Percentiles rank a stretch among this genome's conserved stretches.
Evolutionary conservation across 1,284 basidiomycete genomes (phyloP).

Genomic region (Cryptococcus sp.): DNA sequence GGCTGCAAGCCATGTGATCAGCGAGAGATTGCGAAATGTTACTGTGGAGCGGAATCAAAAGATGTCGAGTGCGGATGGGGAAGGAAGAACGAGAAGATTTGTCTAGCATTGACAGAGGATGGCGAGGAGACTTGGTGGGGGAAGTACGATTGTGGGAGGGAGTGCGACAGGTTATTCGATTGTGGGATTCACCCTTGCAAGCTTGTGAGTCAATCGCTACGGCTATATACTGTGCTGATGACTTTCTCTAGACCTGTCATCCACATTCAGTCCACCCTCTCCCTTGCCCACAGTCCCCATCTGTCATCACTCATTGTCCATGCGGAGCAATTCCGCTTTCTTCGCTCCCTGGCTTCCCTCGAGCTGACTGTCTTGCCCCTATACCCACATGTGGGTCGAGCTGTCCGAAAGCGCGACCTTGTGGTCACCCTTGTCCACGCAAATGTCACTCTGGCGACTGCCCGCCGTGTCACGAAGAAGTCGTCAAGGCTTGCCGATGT

Average conservation of each 20-base stretch:
- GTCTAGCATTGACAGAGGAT: constrained; percentile 23
- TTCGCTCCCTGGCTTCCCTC: constrained; percentile 52
- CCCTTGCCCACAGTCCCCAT: constrained; percentile 72
- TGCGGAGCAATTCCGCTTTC: constrained; percentile 69
- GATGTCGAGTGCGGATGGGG: constrained; percentile 67
- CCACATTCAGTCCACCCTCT: constrained; percentile 64
- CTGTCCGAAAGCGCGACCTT: constrained; percentile 68
- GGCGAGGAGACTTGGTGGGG: constrained; percentile 63
- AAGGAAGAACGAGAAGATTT: constrained; percentile 44
- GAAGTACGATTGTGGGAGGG: constrained; percentile 64
- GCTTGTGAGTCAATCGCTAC: constrained; percentile 49
- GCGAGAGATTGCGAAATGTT: constrained; percentile 64
- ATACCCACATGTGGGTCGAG: constrained; percentile 73
- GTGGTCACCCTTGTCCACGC: constrained; percentile 70
- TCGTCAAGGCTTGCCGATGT: constrained; percentile 76
- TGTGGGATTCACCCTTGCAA: constrained; percentile 74
- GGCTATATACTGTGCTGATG: not conserved
- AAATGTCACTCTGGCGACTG: constrained; percentile 59
- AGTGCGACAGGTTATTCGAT: constrained; percentile 69
- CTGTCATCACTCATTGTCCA: constrained; percentile 69
- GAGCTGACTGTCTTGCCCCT: constrained; percentile 67
- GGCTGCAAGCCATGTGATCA: constrained; percentile 66
- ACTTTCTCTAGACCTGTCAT: constrained; percentile 58
- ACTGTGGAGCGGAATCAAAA: constrained; percentile 70
- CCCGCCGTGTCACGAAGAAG: constrained; percentile 68